Percentiles rank a stretch among this genome's conserved stretches.
phyloP scores from a whole-genome alignment of 352 stramenopile species.

The Phytophthora citricola region DNA sequence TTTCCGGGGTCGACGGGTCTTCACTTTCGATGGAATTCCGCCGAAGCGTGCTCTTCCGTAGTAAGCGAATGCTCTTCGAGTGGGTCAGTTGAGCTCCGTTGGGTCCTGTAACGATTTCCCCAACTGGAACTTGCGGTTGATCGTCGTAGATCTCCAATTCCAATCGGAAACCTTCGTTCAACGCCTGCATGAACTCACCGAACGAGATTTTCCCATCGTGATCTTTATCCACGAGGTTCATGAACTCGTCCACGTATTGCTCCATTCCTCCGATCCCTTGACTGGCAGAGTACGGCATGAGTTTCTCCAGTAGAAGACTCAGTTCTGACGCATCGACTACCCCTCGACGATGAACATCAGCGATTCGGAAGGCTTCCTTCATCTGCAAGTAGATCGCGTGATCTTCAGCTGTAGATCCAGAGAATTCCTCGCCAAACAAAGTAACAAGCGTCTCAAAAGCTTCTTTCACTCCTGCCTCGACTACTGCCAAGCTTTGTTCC shows the following conservation, averaged over 20 bases:
- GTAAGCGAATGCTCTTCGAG: conserved; percentile 21
- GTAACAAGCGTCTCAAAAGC: conserved; percentile 64
- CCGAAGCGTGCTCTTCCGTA: conserved; percentile 23
- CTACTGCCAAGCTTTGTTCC: conserved; percentile 51
- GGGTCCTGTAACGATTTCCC: conserved; percentile 14
- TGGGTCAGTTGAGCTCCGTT: conserved; percentile 14
- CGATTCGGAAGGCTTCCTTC: conserved; percentile 76
- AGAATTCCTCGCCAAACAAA: conserved; percentile 74
- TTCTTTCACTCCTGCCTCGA: conserved; percentile 55
- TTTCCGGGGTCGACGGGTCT: conserved; percentile 14
- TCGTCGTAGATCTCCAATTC: conserved; percentile 81
- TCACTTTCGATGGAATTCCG: conserved; percentile 27
- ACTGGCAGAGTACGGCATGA: conserved; percentile 61
- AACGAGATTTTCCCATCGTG: conserved; percentile 77
- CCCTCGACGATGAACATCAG: conserved; percentile 65
- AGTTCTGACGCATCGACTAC: conserved; percentile 71
- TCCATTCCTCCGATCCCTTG: conserved; percentile 57
- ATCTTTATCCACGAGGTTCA: conserved; percentile 73
- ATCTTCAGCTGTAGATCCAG: conserved; percentile 53
- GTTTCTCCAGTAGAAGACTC: conserved; percentile 62
- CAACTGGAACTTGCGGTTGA: conserved; percentile 31
- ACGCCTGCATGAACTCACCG: conserved; percentile 79
- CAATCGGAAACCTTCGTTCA: conserved; percentile 74
- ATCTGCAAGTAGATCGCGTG: conserved; percentile 81
- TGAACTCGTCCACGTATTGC: conserved; percentile 81